Evolutionary conservation across 2,329 filamentous ascomycete species (phyloP).

Genomic region (Fusarium clavum): DNA sequence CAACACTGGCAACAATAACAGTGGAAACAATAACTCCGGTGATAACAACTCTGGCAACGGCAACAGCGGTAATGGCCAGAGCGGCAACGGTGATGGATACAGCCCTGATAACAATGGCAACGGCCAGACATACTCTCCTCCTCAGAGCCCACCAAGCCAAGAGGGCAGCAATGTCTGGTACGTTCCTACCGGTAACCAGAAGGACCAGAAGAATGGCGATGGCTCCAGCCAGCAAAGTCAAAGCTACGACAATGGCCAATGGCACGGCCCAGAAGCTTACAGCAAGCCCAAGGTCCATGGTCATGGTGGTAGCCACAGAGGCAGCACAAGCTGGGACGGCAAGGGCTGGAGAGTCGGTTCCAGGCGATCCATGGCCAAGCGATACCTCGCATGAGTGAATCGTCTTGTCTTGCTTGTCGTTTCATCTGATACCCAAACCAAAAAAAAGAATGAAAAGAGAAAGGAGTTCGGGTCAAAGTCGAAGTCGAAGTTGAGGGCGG

Average conservation of each 20-base stretch:
- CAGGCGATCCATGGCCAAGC: slow-evolving; percentile 30
- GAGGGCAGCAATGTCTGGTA: not conserved
- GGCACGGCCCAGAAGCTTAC: slow-evolving; percentile 20
- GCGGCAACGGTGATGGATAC: slow-evolving; percentile 6
- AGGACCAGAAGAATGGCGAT: not conserved
- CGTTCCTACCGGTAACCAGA: not conserved
- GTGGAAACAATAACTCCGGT: not conserved
- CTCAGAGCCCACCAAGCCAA: slow-evolving; percentile 1
- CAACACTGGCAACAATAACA: slow-evolving; percentile 15
- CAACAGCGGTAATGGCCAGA: slow-evolving; percentile 11
- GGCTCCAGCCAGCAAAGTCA: slow-evolving; percentile 1
- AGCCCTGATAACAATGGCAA: not conserved
- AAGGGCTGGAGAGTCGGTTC: slow-evolving; percentile 21
- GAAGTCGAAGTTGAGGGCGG: slow-evolving; percentile 7
- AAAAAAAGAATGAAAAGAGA: slow-evolving; percentile 1
- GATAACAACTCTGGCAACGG: slow-evolving; percentile 5
- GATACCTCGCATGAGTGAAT: slow-evolving; percentile 31
- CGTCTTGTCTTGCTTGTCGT: slow-evolving; percentile 3
- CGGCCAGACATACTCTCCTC: not conserved
- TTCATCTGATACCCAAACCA: slow-evolving; percentile 24
- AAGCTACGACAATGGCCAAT: slow-evolving; percentile 21
- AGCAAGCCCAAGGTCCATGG: slow-evolving; percentile 2
- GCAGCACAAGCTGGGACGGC: slow-evolving; percentile 19
- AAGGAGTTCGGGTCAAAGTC: slow-evolving; percentile 1
- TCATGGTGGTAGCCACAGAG: slow-evolving; percentile 6